Evolutionary conservation across 345 rosid genomes (phyloP).

Genomic region (Salix arbutifolia): DNA sequence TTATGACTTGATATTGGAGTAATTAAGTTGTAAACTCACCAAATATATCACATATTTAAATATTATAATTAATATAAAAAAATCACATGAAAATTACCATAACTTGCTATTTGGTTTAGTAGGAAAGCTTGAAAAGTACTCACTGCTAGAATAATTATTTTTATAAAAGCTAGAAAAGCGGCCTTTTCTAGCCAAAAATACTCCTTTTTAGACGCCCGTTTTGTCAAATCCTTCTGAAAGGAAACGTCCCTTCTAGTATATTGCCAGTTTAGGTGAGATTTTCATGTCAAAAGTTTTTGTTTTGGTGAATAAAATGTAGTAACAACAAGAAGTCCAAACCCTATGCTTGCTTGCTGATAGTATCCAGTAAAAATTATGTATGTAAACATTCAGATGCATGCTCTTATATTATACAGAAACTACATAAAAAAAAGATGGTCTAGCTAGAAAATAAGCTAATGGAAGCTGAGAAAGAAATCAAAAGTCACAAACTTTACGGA

Average conservation of each 20-base stretch:
- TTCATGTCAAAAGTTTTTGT: background rate
- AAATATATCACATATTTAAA: background rate
- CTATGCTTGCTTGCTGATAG: background rate
- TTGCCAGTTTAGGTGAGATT: background rate
- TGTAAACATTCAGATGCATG: background rate
- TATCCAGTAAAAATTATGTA: background rate
- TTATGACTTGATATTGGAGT: background rate
- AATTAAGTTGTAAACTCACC: too few relatives aligned
- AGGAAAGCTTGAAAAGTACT: too few relatives aligned
- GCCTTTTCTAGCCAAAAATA: too few relatives aligned
- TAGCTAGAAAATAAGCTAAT: background rate
- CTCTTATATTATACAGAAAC: background rate
- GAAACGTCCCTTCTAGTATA: background rate
- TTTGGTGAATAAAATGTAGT: too few relatives aligned
- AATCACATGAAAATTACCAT: background rate
- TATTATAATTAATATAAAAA: too few relatives aligned
- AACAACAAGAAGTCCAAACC: background rate
- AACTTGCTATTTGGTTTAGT: background rate
- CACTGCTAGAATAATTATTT: too few relatives aligned
- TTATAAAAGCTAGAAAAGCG: too few relatives aligned
- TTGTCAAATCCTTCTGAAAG: background rate
- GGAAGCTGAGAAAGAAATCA: background rate
- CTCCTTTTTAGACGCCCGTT: too few relatives aligned
- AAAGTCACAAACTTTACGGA: background rate
- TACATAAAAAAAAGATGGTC: background rate